phyloP scores from a whole-genome alignment of 495 filamentous ascomycete species.

The Annulohypoxylon moriforme region DNA sequence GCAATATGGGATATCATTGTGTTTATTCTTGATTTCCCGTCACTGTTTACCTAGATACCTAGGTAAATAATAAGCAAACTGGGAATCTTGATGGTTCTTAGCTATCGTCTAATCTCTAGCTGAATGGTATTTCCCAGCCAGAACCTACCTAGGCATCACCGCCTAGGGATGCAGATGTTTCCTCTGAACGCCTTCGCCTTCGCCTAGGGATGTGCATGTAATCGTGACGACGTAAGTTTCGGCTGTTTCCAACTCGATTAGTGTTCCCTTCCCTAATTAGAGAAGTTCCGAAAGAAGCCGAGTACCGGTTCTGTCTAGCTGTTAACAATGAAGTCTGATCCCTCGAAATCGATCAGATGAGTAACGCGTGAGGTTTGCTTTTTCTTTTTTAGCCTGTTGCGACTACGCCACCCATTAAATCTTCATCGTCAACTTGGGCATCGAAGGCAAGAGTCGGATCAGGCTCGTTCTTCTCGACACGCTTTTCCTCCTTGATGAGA shows the following conservation, averaged over 20 bases:
- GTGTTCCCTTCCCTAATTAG: not conserved
- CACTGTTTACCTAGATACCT: not conserved
- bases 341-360: not conserved
- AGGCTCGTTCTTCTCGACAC: slow-evolving; percentile 50
- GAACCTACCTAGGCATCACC: not conserved
- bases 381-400: slow-evolving; percentile 23
- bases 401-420: slow-evolving; percentile 69
- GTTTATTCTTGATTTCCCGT: slow-evolving; percentile 19
- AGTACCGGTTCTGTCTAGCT: not conserved
- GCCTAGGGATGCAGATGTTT: slow-evolving; percentile 19
- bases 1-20: slow-evolving; percentile 32
- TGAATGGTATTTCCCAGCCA: slow-evolving; percentile 7
- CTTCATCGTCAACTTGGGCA: slow-evolving; percentile 68
- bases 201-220: slow-evolving; percentile 19
- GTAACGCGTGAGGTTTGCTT: not conserved
- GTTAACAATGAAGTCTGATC: not conserved
- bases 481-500: slow-evolving; percentile 59
- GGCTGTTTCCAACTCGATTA: not conserved
- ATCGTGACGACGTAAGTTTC: slow-evolving; percentile 5
- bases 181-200: slow-evolving; percentile 33
- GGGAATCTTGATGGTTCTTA: not conserved
- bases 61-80: not conserved
- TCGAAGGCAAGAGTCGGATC: slow-evolving; percentile 49
- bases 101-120: slow-evolving; percentile 23
- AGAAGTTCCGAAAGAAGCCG: not conserved